Percentiles rank a stretch among this genome's conserved stretches.
Evolutionary conservation across 108 stramenopile species (phyloP).

Genomic region (Asterionellopsis glacialis): DNA sequence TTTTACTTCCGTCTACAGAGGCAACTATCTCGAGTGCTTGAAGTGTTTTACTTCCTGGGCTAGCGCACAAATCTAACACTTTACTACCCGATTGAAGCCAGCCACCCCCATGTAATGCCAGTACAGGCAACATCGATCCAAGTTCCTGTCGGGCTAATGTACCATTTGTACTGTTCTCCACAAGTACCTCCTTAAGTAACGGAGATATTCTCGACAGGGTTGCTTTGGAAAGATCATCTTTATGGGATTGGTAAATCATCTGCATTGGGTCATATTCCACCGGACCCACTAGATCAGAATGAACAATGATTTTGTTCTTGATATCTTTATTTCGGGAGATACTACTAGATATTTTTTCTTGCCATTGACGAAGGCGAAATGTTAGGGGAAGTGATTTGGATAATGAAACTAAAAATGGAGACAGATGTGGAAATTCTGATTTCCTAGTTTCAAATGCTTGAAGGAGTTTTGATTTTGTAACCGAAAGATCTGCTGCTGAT

Average conservation of each 20-base stretch:
- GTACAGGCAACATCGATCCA: slow-evolving; percentile 72
- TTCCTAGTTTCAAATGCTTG: background rate
- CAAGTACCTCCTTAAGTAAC: slow-evolving; percentile 43
- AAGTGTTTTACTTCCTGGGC: slow-evolving; percentile 83
- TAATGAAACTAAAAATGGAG: slow-evolving; percentile 13
- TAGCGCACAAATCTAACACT: slow-evolving; percentile 82
- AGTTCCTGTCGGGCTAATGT: slow-evolving; percentile 74
- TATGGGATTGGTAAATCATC: slow-evolving; percentile 40
- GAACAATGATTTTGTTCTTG: background rate
- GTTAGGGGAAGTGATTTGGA: slow-evolving; percentile 29
- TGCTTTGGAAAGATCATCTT: slow-evolving; percentile 26
- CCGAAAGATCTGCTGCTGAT: background rate
- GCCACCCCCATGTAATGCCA: slow-evolving; percentile 29
- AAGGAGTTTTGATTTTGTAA: background rate
- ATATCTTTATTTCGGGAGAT: background rate
- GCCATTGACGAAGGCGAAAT: slow-evolving; percentile 25
- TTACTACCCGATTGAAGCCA: slow-evolving; percentile 22
- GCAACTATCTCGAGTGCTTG: slow-evolving; percentile 70
- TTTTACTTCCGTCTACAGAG: background rate
- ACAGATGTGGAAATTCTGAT: background rate
- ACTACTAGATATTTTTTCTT: background rate
- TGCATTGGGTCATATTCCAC: slow-evolving; percentile 22
- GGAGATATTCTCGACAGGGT: slow-evolving; percentile 36
- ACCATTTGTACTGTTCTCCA: slow-evolving; percentile 39
- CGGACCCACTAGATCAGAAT: slow-evolving; percentile 17